Percentiles rank a stretch among this genome's conserved stretches.
Evolutionary conservation across 2,329 filamentous ascomycete species (phyloP).

Genomic region (Stachybotrys elegans): DNA sequence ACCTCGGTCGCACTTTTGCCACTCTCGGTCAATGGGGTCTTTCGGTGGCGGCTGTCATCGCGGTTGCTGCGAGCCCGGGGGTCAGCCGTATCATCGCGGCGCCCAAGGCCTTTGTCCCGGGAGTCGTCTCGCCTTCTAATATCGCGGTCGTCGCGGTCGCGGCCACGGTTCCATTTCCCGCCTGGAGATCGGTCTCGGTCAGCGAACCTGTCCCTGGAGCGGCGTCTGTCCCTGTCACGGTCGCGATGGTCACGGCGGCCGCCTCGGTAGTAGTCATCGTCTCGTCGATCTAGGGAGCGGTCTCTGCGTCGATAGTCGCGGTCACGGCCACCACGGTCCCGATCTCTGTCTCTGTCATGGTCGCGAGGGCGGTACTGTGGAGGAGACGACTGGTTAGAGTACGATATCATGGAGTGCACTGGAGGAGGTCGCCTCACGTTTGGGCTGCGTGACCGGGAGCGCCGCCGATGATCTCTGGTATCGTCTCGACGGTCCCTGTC

Average conservation of each 20-base stretch:
- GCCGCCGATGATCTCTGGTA: slow-evolving; percentile 47
- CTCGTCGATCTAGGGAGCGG: slow-evolving; percentile 62
- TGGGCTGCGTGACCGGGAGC: slow-evolving; percentile 58
- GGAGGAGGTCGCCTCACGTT: slow-evolving; percentile 46
- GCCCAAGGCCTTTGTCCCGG: slow-evolving; percentile 58
- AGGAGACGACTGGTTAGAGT: slow-evolving; percentile 32
- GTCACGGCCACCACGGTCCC: slow-evolving; percentile 41
- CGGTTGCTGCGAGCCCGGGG: slow-evolving; percentile 61
- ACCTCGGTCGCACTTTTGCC: slow-evolving; percentile 42
- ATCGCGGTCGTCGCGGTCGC: slow-evolving; percentile 60
- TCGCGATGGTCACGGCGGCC: slow-evolving; percentile 50
- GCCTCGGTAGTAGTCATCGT: slow-evolving; percentile 60
- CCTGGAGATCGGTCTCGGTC: slow-evolving; percentile 56
- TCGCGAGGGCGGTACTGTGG: slow-evolving; percentile 56
- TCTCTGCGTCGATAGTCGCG: slow-evolving; percentile 64
- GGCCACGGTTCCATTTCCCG: slow-evolving; percentile 55
- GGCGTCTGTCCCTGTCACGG: slow-evolving; percentile 58
- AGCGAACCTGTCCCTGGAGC: slow-evolving; percentile 56
- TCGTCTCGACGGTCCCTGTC: slow-evolving; percentile 46
- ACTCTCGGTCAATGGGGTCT: slow-evolving; percentile 44
- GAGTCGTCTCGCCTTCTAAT: slow-evolving; percentile 71
- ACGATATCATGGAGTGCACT: slow-evolving; percentile 13
- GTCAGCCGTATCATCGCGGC: slow-evolving; percentile 68
- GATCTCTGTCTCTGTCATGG: slow-evolving; percentile 49
- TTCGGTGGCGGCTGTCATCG: slow-evolving; percentile 55